Conservation (phyloP, 2,329 filamentous ascomycete genomes). For the Sporothrix humicola region DNA sequence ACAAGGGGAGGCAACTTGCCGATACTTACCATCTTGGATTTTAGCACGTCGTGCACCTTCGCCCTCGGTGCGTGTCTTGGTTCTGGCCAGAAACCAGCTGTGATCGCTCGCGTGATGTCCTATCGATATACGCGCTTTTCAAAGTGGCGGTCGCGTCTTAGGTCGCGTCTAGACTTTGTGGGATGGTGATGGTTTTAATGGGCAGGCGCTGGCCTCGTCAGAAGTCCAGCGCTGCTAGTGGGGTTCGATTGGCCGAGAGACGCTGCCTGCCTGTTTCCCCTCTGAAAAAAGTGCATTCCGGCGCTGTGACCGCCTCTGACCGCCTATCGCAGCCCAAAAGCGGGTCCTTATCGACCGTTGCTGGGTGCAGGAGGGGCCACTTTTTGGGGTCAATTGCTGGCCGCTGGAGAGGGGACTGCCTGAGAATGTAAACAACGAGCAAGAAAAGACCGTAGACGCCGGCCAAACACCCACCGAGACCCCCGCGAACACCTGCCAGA, state of each 20-base stretch:
- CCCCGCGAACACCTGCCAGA: too few species aligned
- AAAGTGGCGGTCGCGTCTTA: too few species aligned
- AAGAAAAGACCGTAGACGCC: slow-evolving; percentile 22
- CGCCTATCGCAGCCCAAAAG: neutral
- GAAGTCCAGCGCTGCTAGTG: neutral
- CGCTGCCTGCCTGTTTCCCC: slow-evolving; percentile 21
- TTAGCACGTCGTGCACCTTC: neutral
- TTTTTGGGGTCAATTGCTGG: slow-evolving; percentile 19
- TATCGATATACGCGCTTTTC: slow-evolving; percentile 21
- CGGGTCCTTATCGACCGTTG: slow-evolving; percentile 32
- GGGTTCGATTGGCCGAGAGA: slow-evolving; percentile 25
- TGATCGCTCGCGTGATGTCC: slow-evolving; percentile 12
- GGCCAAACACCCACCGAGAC: neutral
- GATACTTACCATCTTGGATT: slow-evolving; percentile 23
- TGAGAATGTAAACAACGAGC: slow-evolving; percentile 33
- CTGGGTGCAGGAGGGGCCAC: slow-evolving; percentile 32
- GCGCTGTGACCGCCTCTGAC: neutral
- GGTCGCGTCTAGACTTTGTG: slow-evolving; percentile 24
- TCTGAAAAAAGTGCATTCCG: slow-evolving; percentile 13
- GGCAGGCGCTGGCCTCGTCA: slow-evolving; percentile 2
- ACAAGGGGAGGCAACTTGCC: neutral
- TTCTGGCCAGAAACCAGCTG: neutral
- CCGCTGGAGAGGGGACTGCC: slow-evolving; percentile 3
- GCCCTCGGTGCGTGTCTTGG: neutral
- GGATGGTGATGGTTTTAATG: slow-evolving; percentile 19